A percentile compares a stretch with the other conserved stretches of the same genome.
Conservation (phyloP, 2,329 filamentous ascomycete species). For the Colletotrichum liriopes region DNA sequence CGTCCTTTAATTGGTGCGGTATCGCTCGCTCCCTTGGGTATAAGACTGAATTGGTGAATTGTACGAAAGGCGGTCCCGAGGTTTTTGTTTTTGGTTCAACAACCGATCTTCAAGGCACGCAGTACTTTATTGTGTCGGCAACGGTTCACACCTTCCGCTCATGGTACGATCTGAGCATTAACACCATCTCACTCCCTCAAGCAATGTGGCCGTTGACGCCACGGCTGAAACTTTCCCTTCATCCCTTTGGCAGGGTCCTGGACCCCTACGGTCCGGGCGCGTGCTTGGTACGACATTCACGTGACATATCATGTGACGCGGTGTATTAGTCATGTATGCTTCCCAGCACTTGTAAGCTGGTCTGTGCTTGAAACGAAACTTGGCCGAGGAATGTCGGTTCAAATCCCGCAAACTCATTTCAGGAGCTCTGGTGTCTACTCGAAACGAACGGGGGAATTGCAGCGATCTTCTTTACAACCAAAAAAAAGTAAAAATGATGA, state of each 20-base stretch:
- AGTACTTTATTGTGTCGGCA: not conserved
- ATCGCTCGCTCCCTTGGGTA: constrained; percentile 25
- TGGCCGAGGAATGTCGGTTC: constrained; percentile 6
- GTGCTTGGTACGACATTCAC: not conserved
- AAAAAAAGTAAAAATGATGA: constrained; percentile 1
- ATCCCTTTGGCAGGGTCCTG: constrained; percentile 32
- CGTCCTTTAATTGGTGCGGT: not conserved
- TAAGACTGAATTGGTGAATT: constrained; percentile 4
- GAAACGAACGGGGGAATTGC: constrained; percentile 19
- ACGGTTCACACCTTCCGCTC: not conserved
- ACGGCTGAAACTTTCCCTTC: constrained; percentile 36
- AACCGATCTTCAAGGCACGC: not conserved
- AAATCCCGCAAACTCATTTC: constrained; percentile 7
- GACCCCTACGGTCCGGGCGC: constrained; percentile 12
- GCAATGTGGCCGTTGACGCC: constrained; percentile 25
- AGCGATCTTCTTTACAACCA: not conserved
- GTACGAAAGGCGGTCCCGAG: not conserved
- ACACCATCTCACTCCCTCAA: constrained; percentile 22
- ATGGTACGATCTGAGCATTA: constrained; percentile 27
- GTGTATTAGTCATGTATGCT: not conserved
- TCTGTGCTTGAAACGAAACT: constrained; percentile 31
- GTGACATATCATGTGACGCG: constrained; percentile 3
- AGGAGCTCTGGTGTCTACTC: constrained; percentile 5
- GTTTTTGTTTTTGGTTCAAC: not conserved
- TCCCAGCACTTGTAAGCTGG: not conserved